These are phyloP conservation scores for Alternaria solani DNA, from an alignment of 2,329 filamentous ascomycete species.

Conservation along the genomic window DNA sequence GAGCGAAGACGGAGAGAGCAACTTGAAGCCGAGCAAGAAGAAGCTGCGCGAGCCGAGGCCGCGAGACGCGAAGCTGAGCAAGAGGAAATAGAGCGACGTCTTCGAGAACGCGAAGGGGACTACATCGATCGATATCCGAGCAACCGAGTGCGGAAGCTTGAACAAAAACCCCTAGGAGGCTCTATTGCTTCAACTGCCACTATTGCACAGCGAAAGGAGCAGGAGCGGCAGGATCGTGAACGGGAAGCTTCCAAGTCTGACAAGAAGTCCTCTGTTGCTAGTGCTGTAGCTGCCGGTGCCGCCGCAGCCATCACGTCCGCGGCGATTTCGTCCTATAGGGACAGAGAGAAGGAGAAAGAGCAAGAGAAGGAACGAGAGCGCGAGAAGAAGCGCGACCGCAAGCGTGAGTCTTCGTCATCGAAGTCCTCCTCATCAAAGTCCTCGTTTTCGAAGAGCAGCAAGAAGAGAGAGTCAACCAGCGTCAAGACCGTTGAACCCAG, in stretches of 20 bases:
- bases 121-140: conserved; percentile 32
- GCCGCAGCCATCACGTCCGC: conserved; percentile 43
- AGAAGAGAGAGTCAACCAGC: conserved; percentile 38
- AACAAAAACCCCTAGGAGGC: conserved; percentile 41
- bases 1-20: conserved; percentile 36
- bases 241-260: conserved; percentile 43
- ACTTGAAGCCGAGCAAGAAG: conserved; percentile 39
- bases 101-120: conserved; percentile 38
- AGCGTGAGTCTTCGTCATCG: conserved; percentile 20
- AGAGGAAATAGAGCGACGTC: conserved; percentile 35
- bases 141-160: conserved; percentile 34
- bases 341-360: conserved; percentile 26
- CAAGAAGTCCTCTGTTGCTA: conserved; percentile 51
- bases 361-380: conserved; percentile 20
- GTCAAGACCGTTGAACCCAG: conserved; percentile 50
- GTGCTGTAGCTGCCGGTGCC: conserved; percentile 45
- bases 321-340: conserved; percentile 41
- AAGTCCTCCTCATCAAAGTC: conserved; percentile 18
- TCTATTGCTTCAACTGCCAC: conserved; percentile 43
- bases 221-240: conserved; percentile 47
- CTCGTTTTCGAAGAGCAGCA: conserved; percentile 17
- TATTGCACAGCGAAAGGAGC: conserved; percentile 45
- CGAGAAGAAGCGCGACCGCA: conserved; percentile 16
- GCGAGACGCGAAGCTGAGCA: conserved; percentile 41
- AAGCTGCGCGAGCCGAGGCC: conserved; percentile 34